Evolutionary conservation across 2,329 filamentous ascomycete genomes (phyloP).

Genomic region (Xylaria sp.): DNA sequence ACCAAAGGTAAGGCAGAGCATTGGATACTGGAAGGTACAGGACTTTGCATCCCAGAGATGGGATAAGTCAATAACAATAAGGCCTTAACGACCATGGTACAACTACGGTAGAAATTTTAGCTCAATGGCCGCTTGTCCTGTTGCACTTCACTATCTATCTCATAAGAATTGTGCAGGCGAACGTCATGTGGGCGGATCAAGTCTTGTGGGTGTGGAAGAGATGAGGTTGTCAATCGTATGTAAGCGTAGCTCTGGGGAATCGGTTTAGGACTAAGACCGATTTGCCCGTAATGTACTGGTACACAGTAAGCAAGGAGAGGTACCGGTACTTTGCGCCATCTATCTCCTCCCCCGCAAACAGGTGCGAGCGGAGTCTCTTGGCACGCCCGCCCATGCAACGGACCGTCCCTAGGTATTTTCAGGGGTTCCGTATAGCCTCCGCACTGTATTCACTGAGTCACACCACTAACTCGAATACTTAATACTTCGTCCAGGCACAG

Average conservation of each 20-base stretch:
- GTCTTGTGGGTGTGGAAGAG: not conserved
- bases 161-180: conserved; percentile 11
- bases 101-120: too few species aligned
- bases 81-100: too few species aligned
- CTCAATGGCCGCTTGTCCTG: not conserved
- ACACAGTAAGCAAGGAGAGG: not conserved
- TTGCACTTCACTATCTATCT: not conserved
- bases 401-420: not conserved
- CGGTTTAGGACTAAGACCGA: not conserved
- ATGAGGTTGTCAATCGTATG: conserved; percentile 1
- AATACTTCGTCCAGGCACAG: not conserved
- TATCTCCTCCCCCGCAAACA: not conserved
- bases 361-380: not conserved
- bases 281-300: not conserved
- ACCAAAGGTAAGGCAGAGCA: too few species aligned
- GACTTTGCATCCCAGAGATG: too few species aligned
- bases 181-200: conserved; percentile 12
- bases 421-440: not conserved
- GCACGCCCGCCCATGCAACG: not conserved
- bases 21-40: too few species aligned
- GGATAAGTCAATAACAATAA: too few species aligned
- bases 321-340: conserved; percentile 10
- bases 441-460: conserved; percentile 12
- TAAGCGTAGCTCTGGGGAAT: not conserved
- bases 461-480: conserved; percentile 1